Evolutionary conservation across 257 asterid species (phyloP), one percentile per base, ranked within the genome.

Genomic region (Ballota nigra): DNA sequence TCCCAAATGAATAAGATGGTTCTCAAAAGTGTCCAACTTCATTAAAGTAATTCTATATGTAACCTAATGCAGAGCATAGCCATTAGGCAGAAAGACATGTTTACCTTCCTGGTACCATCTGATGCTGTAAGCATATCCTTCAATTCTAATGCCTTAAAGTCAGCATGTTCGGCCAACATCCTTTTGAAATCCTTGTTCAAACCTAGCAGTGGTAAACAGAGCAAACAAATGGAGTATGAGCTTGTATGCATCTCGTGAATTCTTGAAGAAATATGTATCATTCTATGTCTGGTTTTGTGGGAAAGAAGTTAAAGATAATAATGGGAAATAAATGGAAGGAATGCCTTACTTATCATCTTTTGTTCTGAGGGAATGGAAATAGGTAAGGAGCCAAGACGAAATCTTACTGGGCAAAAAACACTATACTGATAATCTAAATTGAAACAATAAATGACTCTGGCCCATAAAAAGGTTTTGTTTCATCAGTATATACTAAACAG

Each of bases 91-190:
- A 36, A 72, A 72, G 82, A 75, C 29, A 36, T 61, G 53, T 84
- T 74, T 79, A 95, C 99, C 97, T 95, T 95, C 83, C 80, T 92
- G 66, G 99, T 95, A 75, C 99, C 98, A 82, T 95, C 99, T 55
- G 95, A 81, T 18, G 99, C 97, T 22, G 92, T 81, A 29, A 73
- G 34, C 67, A 87, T 82, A 58, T 91, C 95, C 86, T 86, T 88
- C 71, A 91, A 78, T 28, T 82, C 63, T 57, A 95, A 82, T 3
- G 84, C 88, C 80, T 81, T 81, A 75, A 89, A 86, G 65, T 84
- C 96, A 73, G 99, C 95, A 77, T 78, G 82, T 63, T 82, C 87
- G 45, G 75, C 57, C 80, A 94, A 77, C 97, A 91, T 89, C 76
- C 78, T 83, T 88, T 83, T 91, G 70, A 94, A 86, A 70, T 89